Conservation (phyloP, 2,329 filamentous ascomycete species). For the Penicillium sp. region DNA sequence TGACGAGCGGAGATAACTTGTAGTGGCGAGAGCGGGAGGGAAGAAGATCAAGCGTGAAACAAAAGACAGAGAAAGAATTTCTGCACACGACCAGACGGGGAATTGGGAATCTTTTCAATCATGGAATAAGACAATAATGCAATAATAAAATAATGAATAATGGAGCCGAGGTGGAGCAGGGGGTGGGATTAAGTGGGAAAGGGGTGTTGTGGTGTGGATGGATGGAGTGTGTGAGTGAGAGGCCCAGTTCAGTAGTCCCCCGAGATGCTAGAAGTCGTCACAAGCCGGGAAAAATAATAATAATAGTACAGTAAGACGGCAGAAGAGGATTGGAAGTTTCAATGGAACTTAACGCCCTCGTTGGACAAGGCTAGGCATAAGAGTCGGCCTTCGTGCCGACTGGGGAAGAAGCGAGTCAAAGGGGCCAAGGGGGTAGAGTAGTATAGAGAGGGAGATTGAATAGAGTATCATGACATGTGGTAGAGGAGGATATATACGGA, state of each 20-base stretch:
- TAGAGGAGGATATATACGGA: conserved; percentile 1
- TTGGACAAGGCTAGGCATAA: conserved; percentile 19
- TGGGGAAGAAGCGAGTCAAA: conserved; percentile 14
- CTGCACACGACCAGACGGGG: conserved; percentile 29
- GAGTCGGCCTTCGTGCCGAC: conserved; percentile 20
- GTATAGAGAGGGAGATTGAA: not conserved
- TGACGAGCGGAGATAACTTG: conserved; percentile 16
- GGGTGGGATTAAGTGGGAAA: conserved; percentile 8
- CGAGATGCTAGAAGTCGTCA: conserved; percentile 29
- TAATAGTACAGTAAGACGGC: conserved; percentile 2
- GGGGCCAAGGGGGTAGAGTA: not conserved
- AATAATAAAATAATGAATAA: conserved; percentile 15
- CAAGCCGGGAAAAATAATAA: conserved; percentile 14
- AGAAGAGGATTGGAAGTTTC: not conserved
- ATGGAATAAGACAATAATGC: conserved; percentile 12
- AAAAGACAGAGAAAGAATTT: conserved; percentile 17
- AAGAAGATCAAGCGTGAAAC: not conserved
- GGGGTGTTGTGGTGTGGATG: conserved; percentile 8
- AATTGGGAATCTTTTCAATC: conserved; percentile 27
- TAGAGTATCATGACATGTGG: not conserved
- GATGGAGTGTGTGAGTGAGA: conserved; percentile 2
- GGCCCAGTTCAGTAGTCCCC: conserved; percentile 22
- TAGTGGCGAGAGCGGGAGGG: conserved; percentile 9
- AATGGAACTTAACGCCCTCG: conserved; percentile 14
- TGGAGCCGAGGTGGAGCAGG: conserved; percentile 32